Percentiles rank a stretch among this genome's conserved stretches.
These are phyloP conservation scores for Lophiotrema nucula DNA, from an alignment of 495 filamentous ascomycete species.

Conservation along the genomic window DNA sequence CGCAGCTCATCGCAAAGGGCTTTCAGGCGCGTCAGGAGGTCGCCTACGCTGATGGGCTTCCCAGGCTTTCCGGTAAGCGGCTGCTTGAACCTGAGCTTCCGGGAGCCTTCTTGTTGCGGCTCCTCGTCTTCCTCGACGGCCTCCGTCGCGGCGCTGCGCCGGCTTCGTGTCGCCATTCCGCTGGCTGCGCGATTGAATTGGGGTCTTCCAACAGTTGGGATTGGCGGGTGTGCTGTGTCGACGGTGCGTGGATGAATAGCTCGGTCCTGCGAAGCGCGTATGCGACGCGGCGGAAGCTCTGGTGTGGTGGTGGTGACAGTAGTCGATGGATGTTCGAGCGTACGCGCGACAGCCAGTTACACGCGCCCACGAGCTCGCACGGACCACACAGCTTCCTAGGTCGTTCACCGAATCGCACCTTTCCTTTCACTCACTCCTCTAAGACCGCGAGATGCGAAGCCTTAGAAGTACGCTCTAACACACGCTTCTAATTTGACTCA, in stretches of 20 bases:
- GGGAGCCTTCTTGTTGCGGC: slow-evolving; percentile 23
- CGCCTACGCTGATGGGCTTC: slow-evolving; percentile 77
- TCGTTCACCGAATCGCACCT: no score
- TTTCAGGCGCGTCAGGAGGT: slow-evolving; percentile 77
- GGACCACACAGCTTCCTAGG: no score
- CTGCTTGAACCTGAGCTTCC: slow-evolving; percentile 71
- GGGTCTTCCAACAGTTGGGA: neutral
- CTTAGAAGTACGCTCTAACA: no score
- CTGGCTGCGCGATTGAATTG: slow-evolving; percentile 7
- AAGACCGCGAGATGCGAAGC: no score
- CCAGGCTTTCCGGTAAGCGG: slow-evolving; percentile 89
- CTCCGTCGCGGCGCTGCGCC: slow-evolving; percentile 32
- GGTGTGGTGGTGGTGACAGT: neutral
- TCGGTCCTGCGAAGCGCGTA: no score
- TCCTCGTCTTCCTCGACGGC: slow-evolving; percentile 37
- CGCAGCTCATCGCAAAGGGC: slow-evolving; percentile 78
- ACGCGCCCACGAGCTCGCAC: neutral
- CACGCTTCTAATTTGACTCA: no score
- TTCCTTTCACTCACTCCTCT: no score
- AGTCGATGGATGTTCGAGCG: neutral
- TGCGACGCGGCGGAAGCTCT: neutral
- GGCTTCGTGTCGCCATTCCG: slow-evolving; percentile 33
- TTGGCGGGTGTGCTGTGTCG: no score
- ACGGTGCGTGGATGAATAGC: no score
- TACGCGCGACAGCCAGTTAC: neutral